These are phyloP conservation scores for Myxozyma geophila DNA, from an alignment of 805 yeast species.

Conservation along the genomic window DNA sequence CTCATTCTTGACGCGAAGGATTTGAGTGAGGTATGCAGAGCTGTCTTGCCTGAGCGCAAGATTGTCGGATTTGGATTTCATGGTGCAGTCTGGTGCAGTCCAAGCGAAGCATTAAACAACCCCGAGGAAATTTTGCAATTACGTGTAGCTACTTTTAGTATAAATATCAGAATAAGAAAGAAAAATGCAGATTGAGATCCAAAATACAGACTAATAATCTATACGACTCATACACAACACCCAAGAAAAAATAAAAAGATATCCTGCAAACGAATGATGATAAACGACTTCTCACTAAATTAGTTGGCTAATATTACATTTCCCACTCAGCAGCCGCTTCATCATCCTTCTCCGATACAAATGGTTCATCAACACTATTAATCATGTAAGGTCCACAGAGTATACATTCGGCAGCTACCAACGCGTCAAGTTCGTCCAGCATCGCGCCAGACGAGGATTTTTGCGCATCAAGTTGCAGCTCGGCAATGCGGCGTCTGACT, in stretches of 20 bases:
- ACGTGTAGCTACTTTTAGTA: too few species aligned
- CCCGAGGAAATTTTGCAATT: not conserved
- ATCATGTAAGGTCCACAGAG: conserved; percentile 78
- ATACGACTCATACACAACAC: not conserved
- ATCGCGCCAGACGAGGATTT: conserved; percentile 31
- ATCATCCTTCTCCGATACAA: conserved; percentile 48
- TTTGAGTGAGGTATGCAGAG: conserved; percentile 28
- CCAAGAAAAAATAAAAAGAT: not conserved
- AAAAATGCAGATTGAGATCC: not conserved
- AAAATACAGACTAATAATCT: not conserved
- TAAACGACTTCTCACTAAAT: not conserved
- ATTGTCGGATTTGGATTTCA: conserved; percentile 33
- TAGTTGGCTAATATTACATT: not conserved
- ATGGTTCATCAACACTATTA: conserved; percentile 67
- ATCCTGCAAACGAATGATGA: not conserved
- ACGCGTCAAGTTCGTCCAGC: conserved; percentile 53
- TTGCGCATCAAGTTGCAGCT: conserved; percentile 53
- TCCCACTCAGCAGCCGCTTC: conserved; percentile 29
- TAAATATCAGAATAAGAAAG: too few species aligned
- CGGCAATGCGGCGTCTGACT: conserved; percentile 64
- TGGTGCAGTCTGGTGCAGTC: conserved; percentile 24
- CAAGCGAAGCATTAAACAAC: not conserved
- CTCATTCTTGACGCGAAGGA: conserved; percentile 31
- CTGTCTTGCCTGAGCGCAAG: conserved; percentile 21
- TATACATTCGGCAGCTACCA: conserved; percentile 68